Evolutionary conservation across 78 protist species (phyloP).

Genomic region (Dictyostelium firmibasis): DNA sequence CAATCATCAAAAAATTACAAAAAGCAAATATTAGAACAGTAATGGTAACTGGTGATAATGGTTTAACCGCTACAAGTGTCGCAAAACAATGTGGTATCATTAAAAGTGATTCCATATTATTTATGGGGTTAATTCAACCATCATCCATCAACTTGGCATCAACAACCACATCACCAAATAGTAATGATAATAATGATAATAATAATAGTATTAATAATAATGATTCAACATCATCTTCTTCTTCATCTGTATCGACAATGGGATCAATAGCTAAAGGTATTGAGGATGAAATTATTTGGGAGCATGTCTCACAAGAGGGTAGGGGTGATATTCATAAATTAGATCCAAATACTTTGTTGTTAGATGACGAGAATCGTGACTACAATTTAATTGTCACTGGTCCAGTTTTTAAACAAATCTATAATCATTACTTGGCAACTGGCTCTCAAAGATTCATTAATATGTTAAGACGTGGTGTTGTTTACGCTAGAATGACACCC

Average conservation of each 20-base stretch:
- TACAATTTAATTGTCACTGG: constrained; percentile 71
- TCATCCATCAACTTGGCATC: neutral
- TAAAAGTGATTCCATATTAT: neutral
- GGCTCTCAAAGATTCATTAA: neutral
- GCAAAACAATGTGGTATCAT: constrained; percentile 87
- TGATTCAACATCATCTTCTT: neutral
- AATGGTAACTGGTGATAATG: constrained; percentile 94
- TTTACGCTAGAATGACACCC: constrained; percentile 91
- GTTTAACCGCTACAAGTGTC: constrained; percentile 92
- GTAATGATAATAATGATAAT: no score
- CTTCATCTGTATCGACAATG: neutral
- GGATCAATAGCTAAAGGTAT: neutral
- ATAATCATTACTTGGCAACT: constrained; percentile 20
- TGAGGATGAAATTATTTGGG: constrained; percentile 10
- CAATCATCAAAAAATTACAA: constrained; percentile 47
- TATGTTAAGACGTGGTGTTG: constrained; percentile 58
- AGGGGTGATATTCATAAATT: neutral
- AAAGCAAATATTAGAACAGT: constrained; percentile 78
- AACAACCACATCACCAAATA: neutral
- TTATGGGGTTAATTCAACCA: constrained; percentile 11
- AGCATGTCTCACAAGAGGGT: neutral
- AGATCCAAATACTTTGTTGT: constrained; percentile 23
- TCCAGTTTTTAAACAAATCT: constrained; percentile 40
- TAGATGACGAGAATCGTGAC: neutral
- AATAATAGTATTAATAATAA: no score